A percentile compares a stretch with the other conserved stretches of the same genome.
phyloP scores from a whole-genome alignment of 345 rosid species.

The Adansonia digitata region DNA sequence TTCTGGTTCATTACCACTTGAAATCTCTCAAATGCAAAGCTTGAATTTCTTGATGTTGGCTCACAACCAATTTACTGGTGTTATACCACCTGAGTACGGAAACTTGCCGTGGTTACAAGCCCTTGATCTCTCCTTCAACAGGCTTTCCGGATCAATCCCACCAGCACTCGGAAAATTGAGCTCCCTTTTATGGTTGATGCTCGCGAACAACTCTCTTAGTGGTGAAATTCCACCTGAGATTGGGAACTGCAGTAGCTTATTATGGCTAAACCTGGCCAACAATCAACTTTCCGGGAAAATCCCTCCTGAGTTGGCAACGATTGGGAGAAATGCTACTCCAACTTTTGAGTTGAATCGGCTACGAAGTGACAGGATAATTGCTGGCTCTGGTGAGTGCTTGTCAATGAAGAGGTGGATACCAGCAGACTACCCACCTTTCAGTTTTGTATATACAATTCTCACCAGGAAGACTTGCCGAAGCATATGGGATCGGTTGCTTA shows the following conservation, averaged over 20 bases:
- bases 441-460: conserved; percentile 58
- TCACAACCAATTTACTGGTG: conserved; percentile 53
- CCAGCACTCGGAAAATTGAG: conserved; percentile 57
- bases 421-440: conserved; percentile 86
- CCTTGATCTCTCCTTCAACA: conserved; percentile 83
- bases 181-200: conserved; percentile 86
- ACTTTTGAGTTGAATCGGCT: conserved; percentile 51
- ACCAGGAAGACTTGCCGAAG: conserved; percentile 66
- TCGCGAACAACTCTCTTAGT: conserved; percentile 64
- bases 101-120: conserved; percentile 53
- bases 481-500: conserved; percentile 70
- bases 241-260: conserved; percentile 72
- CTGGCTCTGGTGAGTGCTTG: conserved; percentile 75
- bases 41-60: conserved; percentile 67
- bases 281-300: conserved; percentile 61
- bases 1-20: conserved; percentile 60
- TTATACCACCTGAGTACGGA: conserved; percentile 71
- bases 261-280: conserved; percentile 86
- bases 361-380: conserved; percentile 23
- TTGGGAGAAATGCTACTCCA: conserved; percentile 49
- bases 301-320: conserved; percentile 53
- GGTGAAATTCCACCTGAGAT: conserved; percentile 68
- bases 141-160: conserved; percentile 62
- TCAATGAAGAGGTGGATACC: conserved; percentile 93
- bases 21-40: conserved; percentile 44